Conservation (phyloP, 768 basidiomycete species). For the Mycena galericulata region DNA sequence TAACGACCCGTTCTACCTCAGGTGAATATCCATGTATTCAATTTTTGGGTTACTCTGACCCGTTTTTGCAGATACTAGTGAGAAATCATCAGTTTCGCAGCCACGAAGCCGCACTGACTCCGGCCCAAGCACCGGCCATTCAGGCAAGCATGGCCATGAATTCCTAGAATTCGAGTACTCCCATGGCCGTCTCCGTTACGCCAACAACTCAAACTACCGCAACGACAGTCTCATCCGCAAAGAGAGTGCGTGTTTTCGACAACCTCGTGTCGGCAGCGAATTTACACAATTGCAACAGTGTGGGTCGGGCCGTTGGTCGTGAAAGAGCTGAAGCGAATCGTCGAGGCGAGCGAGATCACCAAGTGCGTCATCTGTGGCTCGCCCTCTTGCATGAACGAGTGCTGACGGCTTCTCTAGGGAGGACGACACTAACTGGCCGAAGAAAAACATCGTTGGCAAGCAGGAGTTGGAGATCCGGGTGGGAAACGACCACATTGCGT, state of each 20-base stretch:
- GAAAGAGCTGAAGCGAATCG: slow-evolving; percentile 94
- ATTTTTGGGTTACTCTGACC: not conserved
- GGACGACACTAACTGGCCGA: slow-evolving; percentile 98
- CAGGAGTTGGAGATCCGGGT: slow-evolving; percentile 97
- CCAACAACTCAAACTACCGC: slow-evolving; percentile 99
- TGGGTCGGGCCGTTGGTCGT: slow-evolving; percentile 93
- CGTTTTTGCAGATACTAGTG: slow-evolving; percentile 60
- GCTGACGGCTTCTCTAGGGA: slow-evolving; percentile 67
- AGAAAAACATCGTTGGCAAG: slow-evolving; percentile 98
- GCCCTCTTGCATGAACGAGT: not conserved
- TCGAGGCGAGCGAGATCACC: slow-evolving; percentile 92
- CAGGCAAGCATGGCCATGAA: slow-evolving; percentile 97
- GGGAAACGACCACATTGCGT: slow-evolving; percentile 95
- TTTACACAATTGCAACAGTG: slow-evolving; percentile 64
- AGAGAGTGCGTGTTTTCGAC: slow-evolving; percentile 80
- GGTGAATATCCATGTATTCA: slow-evolving; percentile 57
- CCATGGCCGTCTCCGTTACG: slow-evolving; percentile 95
- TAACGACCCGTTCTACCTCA: slow-evolving; percentile 85
- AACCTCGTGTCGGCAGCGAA: not conserved
- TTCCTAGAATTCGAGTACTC: slow-evolving; percentile 99
- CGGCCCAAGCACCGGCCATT: slow-evolving; percentile 88
- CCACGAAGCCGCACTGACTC: slow-evolving; percentile 4
- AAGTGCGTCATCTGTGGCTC: slow-evolving; percentile 67
- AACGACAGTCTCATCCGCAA: slow-evolving; percentile 98
- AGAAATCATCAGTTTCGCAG: slow-evolving; percentile 22